These are phyloP conservation scores for Debaryomyces castellii DNA, from an alignment of 805 yeast species.

Conservation along the genomic window DNA sequence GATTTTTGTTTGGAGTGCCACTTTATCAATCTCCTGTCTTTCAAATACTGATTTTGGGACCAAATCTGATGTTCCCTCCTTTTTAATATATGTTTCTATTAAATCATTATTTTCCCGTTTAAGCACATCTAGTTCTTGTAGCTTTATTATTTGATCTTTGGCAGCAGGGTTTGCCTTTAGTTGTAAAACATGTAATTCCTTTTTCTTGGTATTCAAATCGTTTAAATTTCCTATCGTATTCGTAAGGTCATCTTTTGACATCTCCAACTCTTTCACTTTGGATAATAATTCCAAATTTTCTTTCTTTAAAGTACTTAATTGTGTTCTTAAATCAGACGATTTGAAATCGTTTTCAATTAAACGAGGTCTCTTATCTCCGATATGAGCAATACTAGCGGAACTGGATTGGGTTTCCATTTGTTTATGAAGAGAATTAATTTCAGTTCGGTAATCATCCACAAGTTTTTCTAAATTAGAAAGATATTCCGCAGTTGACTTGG, in stretches of 20 bases:
- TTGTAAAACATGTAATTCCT: constrained; percentile 52
- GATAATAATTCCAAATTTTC: constrained; percentile 41
- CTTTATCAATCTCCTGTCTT: constrained; percentile 54
- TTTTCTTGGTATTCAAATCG: constrained; percentile 17
- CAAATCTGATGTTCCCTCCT: constrained; percentile 18
- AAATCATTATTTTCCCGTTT: constrained; percentile 60
- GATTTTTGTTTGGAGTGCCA: constrained; percentile 45
- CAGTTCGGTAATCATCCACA: constrained; percentile 55
- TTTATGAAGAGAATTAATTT: constrained; percentile 44
- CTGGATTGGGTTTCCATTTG: constrained; percentile 3
- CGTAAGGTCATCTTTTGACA: constrained; percentile 32
- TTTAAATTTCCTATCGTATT: constrained; percentile 30
- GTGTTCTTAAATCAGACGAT: constrained; percentile 7
- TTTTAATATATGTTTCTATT: constrained; percentile 25
- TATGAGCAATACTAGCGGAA: constrained; percentile 17
- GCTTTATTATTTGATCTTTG: constrained; percentile 60
- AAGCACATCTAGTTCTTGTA: constrained; percentile 49
- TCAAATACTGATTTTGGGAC: constrained; percentile 68
- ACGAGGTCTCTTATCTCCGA: constrained; percentile 25
- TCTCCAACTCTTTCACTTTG: constrained; percentile 34
- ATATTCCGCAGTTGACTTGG: constrained; percentile 34
- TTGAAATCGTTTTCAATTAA: constrained; percentile 16
- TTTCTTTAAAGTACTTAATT: constrained; percentile 29
- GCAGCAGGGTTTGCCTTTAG: constrained; percentile 64
- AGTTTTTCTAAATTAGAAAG: constrained; percentile 44